Conservation (phyloP, 495 filamentous ascomycete species). For the Parachaetomium inaequale region DNA sequence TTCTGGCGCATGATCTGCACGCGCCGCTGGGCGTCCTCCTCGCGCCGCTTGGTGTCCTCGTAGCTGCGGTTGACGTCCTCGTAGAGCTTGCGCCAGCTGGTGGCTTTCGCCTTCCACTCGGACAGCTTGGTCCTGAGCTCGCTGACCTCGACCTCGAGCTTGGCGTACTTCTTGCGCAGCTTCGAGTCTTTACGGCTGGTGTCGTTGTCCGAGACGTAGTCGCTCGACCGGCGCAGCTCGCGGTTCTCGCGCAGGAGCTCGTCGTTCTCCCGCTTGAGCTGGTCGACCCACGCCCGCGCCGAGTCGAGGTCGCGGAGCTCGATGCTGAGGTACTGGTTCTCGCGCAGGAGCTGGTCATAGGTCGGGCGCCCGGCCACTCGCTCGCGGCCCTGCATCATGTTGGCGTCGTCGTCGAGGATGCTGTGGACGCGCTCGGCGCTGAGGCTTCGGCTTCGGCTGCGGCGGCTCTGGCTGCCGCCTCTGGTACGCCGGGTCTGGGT, state of each 20-base stretch:
- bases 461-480: slow-evolving; percentile 9
- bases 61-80: slow-evolving; percentile 20
- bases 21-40: slow-evolving; percentile 17
- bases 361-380: slow-evolving; percentile 12
- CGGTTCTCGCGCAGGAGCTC: slow-evolving; percentile 25
- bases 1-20: slow-evolving; percentile 12
- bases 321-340: slow-evolving; percentile 28
- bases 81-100: slow-evolving; percentile 18
- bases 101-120: slow-evolving; percentile 1
- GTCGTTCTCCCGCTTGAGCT: slow-evolving; percentile 13
- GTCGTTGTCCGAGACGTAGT: slow-evolving; percentile 21
- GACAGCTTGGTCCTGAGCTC: slow-evolving; percentile 16
- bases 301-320: slow-evolving; percentile 19
- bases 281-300: background rate
- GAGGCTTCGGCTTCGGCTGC: slow-evolving; percentile 9
- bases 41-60: slow-evolving; percentile 11
- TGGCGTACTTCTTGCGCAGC: slow-evolving; percentile 20
- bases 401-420: slow-evolving; percentile 23
- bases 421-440: slow-evolving; percentile 26
- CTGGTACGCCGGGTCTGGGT: slow-evolving; percentile 12
- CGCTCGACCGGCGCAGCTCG: slow-evolving; percentile 26
- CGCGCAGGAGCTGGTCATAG: slow-evolving; percentile 19
- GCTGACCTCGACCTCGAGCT: slow-evolving; percentile 21
- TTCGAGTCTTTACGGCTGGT: slow-evolving; percentile 19
- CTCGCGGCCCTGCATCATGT: slow-evolving; percentile 26